Evolutionary conservation across 2,329 filamentous ascomycete species (phyloP).

Genomic region (Lasiodiplodia gonubiensis): DNA sequence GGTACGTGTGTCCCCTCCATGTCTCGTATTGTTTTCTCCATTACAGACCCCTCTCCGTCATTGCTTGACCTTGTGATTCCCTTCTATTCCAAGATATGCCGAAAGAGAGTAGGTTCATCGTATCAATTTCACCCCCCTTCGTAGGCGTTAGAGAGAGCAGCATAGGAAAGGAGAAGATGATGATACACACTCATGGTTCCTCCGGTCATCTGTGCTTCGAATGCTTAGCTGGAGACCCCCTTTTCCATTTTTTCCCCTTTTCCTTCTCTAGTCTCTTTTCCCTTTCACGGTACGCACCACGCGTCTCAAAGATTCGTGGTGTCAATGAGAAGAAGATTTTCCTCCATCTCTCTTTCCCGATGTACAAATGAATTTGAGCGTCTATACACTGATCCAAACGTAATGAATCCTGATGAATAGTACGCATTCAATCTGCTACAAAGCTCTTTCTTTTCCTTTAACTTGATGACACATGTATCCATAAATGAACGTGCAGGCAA

Average conservation of each 20-base stretch:
- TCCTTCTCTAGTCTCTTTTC: too few species aligned
- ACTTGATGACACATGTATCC: not conserved
- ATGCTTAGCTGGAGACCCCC: not conserved
- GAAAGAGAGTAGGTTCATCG: not conserved
- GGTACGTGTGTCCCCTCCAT: conserved; percentile 3
- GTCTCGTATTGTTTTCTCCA: not conserved
- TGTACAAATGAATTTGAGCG: not conserved
- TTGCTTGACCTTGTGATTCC: not conserved
- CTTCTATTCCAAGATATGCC: not conserved
- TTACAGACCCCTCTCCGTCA: not conserved
- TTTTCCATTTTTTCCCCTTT: not conserved
- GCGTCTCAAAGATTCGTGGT: not conserved
- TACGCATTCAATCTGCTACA: not conserved
- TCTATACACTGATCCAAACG: not conserved
- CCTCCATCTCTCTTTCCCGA: not conserved
- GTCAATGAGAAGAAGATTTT: not conserved
- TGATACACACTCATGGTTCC: not conserved
- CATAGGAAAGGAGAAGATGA: not conserved
- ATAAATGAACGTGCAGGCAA: not conserved
- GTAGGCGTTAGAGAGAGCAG: not conserved
- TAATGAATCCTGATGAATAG: not conserved
- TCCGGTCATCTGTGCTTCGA: not conserved
- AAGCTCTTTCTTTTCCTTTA: not conserved
- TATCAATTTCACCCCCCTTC: not conserved
- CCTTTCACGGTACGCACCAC: not conserved